Conservation (phyloP, 2,329 filamentous ascomycete species). For the Periconia sp. region DNA sequence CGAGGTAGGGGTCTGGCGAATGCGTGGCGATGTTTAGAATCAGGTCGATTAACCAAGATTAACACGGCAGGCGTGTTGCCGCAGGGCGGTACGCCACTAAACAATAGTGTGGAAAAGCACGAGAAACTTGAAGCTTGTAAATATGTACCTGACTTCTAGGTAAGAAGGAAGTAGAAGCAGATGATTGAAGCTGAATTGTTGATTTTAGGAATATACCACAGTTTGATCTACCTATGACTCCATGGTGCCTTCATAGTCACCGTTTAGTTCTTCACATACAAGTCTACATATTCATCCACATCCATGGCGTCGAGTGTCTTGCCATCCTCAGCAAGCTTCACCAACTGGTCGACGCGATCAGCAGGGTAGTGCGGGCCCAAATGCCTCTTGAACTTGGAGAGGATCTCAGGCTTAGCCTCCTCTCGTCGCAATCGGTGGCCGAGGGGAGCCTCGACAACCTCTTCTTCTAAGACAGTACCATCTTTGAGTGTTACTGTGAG, state of each 20-base stretch:
- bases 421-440: slow-evolving; percentile 90
- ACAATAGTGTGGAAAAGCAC: too few relatives aligned
- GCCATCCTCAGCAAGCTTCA: slow-evolving; percentile 77
- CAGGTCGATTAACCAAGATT: too few relatives aligned
- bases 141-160: too few relatives aligned
- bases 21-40: too few relatives aligned
- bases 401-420: slow-evolving; percentile 96
- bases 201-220: too few relatives aligned
- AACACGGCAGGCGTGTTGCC: too few relatives aligned
- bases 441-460: slow-evolving; percentile 90
- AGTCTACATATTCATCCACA: slow-evolving; percentile 91
- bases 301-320: slow-evolving; percentile 79
- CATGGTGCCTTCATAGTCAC: too few relatives aligned
- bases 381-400: slow-evolving; percentile 95
- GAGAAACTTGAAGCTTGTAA: too few relatives aligned
- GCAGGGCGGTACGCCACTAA: too few relatives aligned
- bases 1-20: too few relatives aligned
- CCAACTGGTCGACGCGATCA: slow-evolving; percentile 78
- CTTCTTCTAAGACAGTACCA: slow-evolving; percentile 87
- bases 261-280: slow-evolving; percentile 68
- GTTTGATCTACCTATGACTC: slow-evolving; percentile 32
- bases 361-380: slow-evolving; percentile 81
- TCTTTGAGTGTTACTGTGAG: slow-evolving; percentile 94
- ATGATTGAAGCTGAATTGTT: too few relatives aligned
- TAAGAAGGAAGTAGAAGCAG: too few relatives aligned